These are phyloP conservation scores for Debaryomyces maramus DNA, from an alignment of 805 yeast species.

Conservation along the genomic window DNA sequence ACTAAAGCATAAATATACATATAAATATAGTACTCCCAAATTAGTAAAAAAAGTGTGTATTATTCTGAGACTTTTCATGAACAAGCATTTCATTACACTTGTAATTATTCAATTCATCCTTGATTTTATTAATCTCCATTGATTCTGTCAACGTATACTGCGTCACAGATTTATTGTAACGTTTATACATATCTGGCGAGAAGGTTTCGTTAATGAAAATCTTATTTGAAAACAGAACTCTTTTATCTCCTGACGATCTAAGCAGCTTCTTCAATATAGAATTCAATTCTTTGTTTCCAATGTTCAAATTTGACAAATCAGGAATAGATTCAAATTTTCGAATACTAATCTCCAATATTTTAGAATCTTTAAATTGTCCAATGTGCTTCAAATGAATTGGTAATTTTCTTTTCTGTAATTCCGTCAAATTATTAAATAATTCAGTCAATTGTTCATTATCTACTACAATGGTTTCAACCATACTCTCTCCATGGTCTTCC, in stretches of 20 bases:
- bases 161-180: conserved; percentile 54
- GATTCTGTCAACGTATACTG: conserved; percentile 54
- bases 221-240: conserved; percentile 47
- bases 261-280: conserved; percentile 15
- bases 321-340: conserved; percentile 26
- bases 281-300: background rate
- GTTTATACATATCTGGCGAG: conserved; percentile 51
- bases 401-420: conserved; percentile 22
- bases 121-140: conserved; percentile 51
- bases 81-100: conserved; percentile 68
- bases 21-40: conserved; percentile 3
- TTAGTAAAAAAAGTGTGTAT: conserved; percentile 65
- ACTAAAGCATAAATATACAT: conserved; percentile 2
- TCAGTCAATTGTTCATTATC: conserved; percentile 26
- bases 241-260: conserved; percentile 17
- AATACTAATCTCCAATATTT: conserved; percentile 27
- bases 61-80: conserved; percentile 56
- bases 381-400: conserved; percentile 37
- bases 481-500: conserved; percentile 2
- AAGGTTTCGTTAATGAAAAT: conserved; percentile 53
- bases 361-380: conserved; percentile 37
- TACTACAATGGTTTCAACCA: conserved; percentile 16
- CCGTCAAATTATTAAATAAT: conserved; percentile 23
- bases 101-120: conserved; percentile 62
- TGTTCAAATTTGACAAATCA: background rate